Percentiles rank a stretch among this genome's conserved stretches.
These are phyloP conservation scores for Prunus mongolica DNA, from an alignment of 306 rosid genomes.

Conservation along the genomic window DNA sequence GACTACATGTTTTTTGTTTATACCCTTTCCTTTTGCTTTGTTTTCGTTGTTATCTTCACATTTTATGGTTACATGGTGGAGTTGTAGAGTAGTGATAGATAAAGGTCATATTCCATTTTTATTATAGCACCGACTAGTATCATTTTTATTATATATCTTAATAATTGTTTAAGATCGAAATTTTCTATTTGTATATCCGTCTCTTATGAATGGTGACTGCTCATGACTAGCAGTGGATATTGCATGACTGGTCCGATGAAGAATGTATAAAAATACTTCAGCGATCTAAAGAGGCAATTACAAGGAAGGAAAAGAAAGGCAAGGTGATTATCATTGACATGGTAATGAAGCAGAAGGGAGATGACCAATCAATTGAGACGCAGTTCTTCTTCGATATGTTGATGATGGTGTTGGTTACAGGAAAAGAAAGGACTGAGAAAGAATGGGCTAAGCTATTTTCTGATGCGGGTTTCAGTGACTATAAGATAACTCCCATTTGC, in stretches of 20 bases:
- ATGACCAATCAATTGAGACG: conserved; percentile 1
- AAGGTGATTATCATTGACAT: conserved; percentile 15
- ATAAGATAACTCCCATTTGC: too few species aligned
- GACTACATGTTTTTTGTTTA: too few species aligned
- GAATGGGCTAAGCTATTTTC: conserved; percentile 14
- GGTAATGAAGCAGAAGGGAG: not conserved
- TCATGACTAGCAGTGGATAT: conserved; percentile 3
- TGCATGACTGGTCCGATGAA: conserved; percentile 21
- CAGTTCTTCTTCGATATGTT: conserved; percentile 14
- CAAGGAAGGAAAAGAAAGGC: conserved; percentile 3
- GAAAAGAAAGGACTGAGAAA: conserved; percentile 14
- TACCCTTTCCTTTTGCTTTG: too few species aligned
- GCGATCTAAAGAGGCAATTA: conserved; percentile 3
- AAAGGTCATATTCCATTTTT: not conserved
- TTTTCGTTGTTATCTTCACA: not conserved
- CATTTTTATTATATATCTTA: too few species aligned
- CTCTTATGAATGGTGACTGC: not conserved
- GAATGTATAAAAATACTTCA: conserved; percentile 3
- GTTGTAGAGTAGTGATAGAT: not conserved
- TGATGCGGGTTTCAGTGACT: not conserved
- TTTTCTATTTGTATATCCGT: not conserved
- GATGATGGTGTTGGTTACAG: conserved; percentile 5
- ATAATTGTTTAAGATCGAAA: too few species aligned
- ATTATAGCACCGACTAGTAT: too few species aligned
- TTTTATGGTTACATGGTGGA: not conserved